Conservation (phyloP, 2,329 filamentous ascomycete species). For the Colletotrichum plurivorum region DNA sequence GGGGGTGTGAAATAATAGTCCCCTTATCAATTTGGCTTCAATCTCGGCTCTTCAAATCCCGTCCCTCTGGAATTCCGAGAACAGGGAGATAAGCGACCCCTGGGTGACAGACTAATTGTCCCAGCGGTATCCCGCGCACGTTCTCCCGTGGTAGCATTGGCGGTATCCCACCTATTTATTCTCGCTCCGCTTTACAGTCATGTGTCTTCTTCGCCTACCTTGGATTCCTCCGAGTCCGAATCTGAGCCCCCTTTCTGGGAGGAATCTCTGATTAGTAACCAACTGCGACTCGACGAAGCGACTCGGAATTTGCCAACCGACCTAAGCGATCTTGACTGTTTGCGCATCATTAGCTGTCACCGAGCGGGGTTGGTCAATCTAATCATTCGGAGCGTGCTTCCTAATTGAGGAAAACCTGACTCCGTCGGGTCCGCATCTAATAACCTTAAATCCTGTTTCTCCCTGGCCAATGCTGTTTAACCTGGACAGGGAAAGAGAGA, state of each 20-base stretch:
- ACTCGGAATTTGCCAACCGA: not conserved
- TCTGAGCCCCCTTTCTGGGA: not conserved
- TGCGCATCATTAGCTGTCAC: not conserved
- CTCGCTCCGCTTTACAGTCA: not conserved
- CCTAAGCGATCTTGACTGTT: not conserved
- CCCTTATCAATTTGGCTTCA: too few relatives aligned
- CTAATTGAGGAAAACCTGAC: constrained; percentile 7
- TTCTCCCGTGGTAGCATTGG: not conserved
- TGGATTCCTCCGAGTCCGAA: not conserved
- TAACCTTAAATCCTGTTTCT: not conserved
- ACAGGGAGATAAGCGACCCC: not conserved
- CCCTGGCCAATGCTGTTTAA: not conserved
- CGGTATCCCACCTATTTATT: not conserved
- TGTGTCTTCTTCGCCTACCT: not conserved
- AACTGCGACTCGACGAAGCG: too few relatives aligned
- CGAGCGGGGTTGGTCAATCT: not conserved
- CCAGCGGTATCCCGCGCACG: not conserved
- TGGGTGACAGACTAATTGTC: too few relatives aligned
- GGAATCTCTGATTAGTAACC: not conserved
- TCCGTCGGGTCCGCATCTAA: not conserved
- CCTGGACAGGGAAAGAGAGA: not conserved
- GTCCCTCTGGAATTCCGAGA: not conserved
- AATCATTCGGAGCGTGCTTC: constrained; percentile 5
- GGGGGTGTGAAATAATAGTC: too few relatives aligned
- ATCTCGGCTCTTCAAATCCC: too few relatives aligned